These are phyloP conservation scores for Plasmopara muralis DNA, from an alignment of 352 stramenopile genomes.

Conservation along the genomic window DNA sequence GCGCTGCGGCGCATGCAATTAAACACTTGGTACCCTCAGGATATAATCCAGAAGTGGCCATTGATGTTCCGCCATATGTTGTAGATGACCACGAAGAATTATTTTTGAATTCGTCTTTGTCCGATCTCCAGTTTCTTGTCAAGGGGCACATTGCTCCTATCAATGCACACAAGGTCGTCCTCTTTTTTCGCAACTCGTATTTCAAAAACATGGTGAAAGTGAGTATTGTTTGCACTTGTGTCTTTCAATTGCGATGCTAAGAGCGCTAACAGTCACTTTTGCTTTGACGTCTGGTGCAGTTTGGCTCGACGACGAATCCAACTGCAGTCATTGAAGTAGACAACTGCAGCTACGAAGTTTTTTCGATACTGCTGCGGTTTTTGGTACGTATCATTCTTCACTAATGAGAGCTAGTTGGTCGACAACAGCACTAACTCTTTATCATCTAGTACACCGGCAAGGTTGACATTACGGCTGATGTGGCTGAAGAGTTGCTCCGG, in stretches of 20 bases:
- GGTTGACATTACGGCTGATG: conserved; percentile 72
- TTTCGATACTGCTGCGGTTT: conserved; percentile 78
- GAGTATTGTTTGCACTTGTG: conserved; percentile 35
- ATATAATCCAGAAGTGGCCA: conserved; percentile 71
- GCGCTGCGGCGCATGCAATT: conserved; percentile 76
- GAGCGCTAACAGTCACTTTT: neutral
- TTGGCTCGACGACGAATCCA: conserved; percentile 72
- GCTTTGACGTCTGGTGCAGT: conserved; percentile 27
- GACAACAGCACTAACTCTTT: conserved; percentile 7
- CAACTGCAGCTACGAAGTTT: conserved; percentile 86
- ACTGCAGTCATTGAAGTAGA: conserved; percentile 85
- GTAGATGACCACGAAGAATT: conserved; percentile 86
- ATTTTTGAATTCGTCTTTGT: conserved; percentile 75
- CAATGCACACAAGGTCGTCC: conserved; percentile 84
- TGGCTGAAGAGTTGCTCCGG: conserved; percentile 74
- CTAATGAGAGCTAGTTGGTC: neutral
- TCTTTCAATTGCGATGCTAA: conserved; percentile 1
- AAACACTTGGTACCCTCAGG: conserved; percentile 72
- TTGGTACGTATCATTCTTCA: conserved; percentile 40
- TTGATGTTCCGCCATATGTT: conserved; percentile 70
- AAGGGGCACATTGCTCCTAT: conserved; percentile 82
- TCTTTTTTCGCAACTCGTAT: conserved; percentile 88
- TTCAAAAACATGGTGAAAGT: conserved; percentile 90
- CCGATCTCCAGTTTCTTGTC: conserved; percentile 82
- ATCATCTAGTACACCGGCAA: conserved; percentile 84